Base-by-base conservation (phyloP, 139 green algal genomes). In the Volvox africanus region DNA sequence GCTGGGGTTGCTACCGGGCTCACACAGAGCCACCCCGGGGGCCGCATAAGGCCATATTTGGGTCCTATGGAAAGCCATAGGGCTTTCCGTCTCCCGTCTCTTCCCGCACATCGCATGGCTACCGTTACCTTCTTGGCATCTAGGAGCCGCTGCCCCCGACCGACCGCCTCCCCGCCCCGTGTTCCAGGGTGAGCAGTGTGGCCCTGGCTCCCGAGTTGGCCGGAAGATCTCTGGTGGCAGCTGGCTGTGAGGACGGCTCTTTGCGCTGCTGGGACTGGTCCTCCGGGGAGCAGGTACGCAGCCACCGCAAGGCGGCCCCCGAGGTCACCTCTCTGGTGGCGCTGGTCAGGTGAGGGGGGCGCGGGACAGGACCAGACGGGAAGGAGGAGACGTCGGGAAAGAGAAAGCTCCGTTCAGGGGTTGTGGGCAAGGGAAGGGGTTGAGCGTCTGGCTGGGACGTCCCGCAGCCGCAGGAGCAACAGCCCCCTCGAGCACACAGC, bases 191-290 rank as follows among this genome's bases (percentile, higher is more conserved):
- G n/a, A 93, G 85, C 17, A 11, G 6, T 33, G 76, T 93, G 78
- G 44, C 62, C 2, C 77, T 91, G 24, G 78, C 62, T 21, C 85
- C 90, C 24, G 77, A 77, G n/a, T 1, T 28, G 16, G 3, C 33
- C 9, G 76, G 76, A 26, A 33, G 76, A 75, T 9, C 33, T 30
- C 75, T 86, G 87, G 32, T 93, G 80, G 91, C 90, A 32, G 69
- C 91, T 1, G 86, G 87, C 71, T 86, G 89, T 67, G 91, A 94
- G 76, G 92, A 94, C 81, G 92, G 92, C 33, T 82, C 61, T 0
- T 28, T 94, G 76, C 87, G 89, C 28, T 44, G 44, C 37, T 94
- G 92, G 92, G 90, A 92, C 68, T 22, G 55, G 13, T 18, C 5
- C 26, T 82, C 13, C 21, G 89, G 87, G 37, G 76, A 82, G 33